Evolutionary conservation across 805 yeast species (phyloP), one percentile per base, ranked within the genome.

Genomic region (Ogataea salicorniae): DNA sequence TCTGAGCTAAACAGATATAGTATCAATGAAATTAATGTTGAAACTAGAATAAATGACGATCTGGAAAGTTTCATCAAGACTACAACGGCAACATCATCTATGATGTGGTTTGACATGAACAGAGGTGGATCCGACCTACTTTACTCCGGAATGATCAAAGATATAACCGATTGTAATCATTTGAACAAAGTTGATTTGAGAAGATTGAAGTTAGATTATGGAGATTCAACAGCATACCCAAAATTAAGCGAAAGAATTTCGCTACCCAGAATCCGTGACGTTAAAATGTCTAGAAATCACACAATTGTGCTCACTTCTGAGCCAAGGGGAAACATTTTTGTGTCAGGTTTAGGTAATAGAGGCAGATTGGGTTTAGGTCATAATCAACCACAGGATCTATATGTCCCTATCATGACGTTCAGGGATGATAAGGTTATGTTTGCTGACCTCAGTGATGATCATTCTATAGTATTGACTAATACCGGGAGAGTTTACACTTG

Each of bases 331-430:
- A 73, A 75, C 43, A 54, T 88, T 0, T 80, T 68, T 49, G 68
- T 84, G 0, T 76, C 86, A 47, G 96, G 96, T 0, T 72, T 79
- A 37, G 83, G 85, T 5, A 71, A 84, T 1, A 69, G 84, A 42
- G 95, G 95, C 1, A 70, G 95, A 41, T 64, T 88, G 17, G 96
- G 95, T 0, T 74, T 76, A 50, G 77, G 76, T 2, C 69, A 68
- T 37, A 50, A 62, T 9, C 52, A 54, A 8, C 71, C 74, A 37
- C 72, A 70, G 46, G 77, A 74, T 51, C 60, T 66, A 2, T 83
- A 73, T 58, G 69, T 69, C 22, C 61, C 64, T 26, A 63, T 86
- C 8, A 62, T 70, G 0, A 68, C 61, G 17, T 66, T 79, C 37
- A 54, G 53, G 2, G 51, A 58, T n/a, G 59, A 64, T 7, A 64